These are phyloP conservation scores for Solanum sitiens DNA, from an alignment of 257 asterid species.

Conservation along the genomic window DNA sequence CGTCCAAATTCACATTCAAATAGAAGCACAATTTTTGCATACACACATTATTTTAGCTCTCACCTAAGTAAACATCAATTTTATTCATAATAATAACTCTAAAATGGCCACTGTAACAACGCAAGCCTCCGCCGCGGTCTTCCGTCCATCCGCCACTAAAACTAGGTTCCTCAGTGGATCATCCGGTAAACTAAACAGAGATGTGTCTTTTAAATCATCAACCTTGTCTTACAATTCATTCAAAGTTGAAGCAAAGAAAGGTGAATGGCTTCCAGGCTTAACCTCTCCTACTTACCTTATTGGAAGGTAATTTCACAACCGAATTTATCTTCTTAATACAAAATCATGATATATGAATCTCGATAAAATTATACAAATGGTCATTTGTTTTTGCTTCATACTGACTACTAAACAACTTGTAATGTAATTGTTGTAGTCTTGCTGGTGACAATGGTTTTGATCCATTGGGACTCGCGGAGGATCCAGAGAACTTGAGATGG, in stretches of 20 bases:
- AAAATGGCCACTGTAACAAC: conserved; percentile 68
- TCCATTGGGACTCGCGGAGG: conserved; percentile 83
- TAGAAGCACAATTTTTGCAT: conserved; percentile 29
- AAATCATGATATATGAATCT: too few relatives aligned
- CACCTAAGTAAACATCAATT: neutral
- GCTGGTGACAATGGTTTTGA: conserved; percentile 94
- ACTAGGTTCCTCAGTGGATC: conserved; percentile 65
- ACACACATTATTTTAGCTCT: neutral
- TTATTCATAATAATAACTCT: neutral
- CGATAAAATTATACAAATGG: neutral
- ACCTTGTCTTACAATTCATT: conserved; percentile 25
- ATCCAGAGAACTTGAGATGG: conserved; percentile 79
- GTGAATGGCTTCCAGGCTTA: conserved; percentile 93
- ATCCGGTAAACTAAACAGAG: conserved; percentile 44
- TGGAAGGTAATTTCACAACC: conserved; percentile 47
- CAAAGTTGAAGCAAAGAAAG: conserved; percentile 90
- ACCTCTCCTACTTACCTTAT: conserved; percentile 73
- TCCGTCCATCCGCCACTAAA: conserved; percentile 53
- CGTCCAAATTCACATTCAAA: neutral
- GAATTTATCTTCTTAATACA: neutral
- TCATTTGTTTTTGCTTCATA: neutral
- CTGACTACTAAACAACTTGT: neutral
- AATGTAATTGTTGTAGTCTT: conserved; percentile 22
- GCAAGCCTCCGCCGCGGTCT: conserved; percentile 60
- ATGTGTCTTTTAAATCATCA: conserved; percentile 27